Evolutionary conservation across 2,329 filamentous ascomycete species (phyloP).

Genomic region (Penicillium sp.): DNA sequence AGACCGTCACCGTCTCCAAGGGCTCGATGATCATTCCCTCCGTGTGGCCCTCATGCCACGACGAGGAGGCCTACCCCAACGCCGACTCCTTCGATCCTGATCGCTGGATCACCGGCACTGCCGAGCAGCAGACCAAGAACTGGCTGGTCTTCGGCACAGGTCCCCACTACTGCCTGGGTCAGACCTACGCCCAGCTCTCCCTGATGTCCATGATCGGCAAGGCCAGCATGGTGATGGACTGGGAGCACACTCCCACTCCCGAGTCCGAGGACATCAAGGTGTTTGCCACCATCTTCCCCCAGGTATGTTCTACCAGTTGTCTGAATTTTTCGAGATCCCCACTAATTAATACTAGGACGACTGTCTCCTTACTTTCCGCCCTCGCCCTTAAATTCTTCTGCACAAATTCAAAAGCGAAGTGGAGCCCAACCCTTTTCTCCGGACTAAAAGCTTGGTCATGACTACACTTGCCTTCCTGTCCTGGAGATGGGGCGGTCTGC

Average conservation of each 20-base stretch:
- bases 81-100: slow-evolving; percentile 89
- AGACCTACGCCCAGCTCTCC: slow-evolving; percentile 87
- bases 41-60: slow-evolving; percentile 85
- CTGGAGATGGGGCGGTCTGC: slow-evolving; percentile 22
- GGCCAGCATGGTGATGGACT: slow-evolving; percentile 82
- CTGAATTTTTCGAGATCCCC: slow-evolving; percentile 15
- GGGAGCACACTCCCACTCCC: slow-evolving; percentile 84
- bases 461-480: slow-evolving; percentile 22
- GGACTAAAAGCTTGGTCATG: slow-evolving; percentile 20
- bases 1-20: slow-evolving; percentile 89
- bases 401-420: slow-evolving; percentile 17
- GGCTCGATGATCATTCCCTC: slow-evolving; percentile 93
- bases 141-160: slow-evolving; percentile 95
- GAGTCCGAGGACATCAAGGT: slow-evolving; percentile 93
- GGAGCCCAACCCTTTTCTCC: slow-evolving; percentile 16
- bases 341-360: slow-evolving; percentile 64
- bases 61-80: slow-evolving; percentile 87
- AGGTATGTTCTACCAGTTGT: slow-evolving; percentile 56
- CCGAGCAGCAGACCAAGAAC: slow-evolving; percentile 92
- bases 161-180: slow-evolving; percentile 93
- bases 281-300: slow-evolving; percentile 96
- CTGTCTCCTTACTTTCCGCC: slow-evolving; percentile 73
- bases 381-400: slow-evolving; percentile 38
- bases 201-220: slow-evolving; percentile 88
- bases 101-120: slow-evolving; percentile 85